Percentiles rank a stretch among this genome's conserved stretches.
phyloP scores from a whole-genome alignment of 208 protist genomes.

The Trypanosoma conorhini region DNA sequence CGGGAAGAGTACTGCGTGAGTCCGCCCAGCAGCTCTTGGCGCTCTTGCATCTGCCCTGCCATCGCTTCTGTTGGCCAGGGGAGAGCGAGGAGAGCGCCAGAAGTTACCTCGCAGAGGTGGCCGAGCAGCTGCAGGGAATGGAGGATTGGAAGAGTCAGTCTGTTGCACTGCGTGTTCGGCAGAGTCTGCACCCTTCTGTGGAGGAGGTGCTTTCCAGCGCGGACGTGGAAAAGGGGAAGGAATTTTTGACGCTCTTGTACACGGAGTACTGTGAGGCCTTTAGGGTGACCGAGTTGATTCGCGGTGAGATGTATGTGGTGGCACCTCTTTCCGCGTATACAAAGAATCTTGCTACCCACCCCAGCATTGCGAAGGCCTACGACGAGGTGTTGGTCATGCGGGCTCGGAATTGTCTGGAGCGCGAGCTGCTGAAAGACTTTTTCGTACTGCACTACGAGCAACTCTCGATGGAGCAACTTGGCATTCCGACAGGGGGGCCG shows the following conservation, averaged over 20 bases:
- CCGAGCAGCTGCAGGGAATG: slow-evolving; percentile 14
- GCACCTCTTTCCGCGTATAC: slow-evolving; percentile 18
- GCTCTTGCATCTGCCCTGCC: slow-evolving; percentile 3
- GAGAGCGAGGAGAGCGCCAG: slow-evolving; percentile 10
- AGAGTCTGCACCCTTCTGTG: slow-evolving; percentile 25
- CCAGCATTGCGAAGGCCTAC: slow-evolving; percentile 20
- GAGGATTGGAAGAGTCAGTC: slow-evolving; percentile 25
- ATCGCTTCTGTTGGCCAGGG: slow-evolving; percentile 11
- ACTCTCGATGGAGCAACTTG: slow-evolving; percentile 60
- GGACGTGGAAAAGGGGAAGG: slow-evolving; percentile 15
- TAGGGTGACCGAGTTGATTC: slow-evolving; percentile 21
- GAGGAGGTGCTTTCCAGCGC: slow-evolving; percentile 20
- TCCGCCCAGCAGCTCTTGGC: slow-evolving; percentile 4
- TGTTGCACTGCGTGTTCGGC: slow-evolving; percentile 16
- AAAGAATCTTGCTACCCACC: slow-evolving; percentile 6
- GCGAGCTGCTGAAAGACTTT: slow-evolving; percentile 37
- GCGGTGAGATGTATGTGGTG: slow-evolving; percentile 12
- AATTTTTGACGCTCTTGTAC: slow-evolving; percentile 16
- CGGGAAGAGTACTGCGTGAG: slow-evolving; percentile 4
- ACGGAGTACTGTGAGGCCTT: slow-evolving; percentile 21
- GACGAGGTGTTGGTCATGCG: slow-evolving; percentile 35
- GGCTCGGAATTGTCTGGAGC: slow-evolving; percentile 38
- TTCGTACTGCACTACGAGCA: slow-evolving; percentile 41
- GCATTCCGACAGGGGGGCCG: slow-evolving; percentile 56
- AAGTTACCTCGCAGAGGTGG: slow-evolving; percentile 12